Conservation (phyloP, 352 stramenopile species). For the Achlya hypogyna region DNA sequence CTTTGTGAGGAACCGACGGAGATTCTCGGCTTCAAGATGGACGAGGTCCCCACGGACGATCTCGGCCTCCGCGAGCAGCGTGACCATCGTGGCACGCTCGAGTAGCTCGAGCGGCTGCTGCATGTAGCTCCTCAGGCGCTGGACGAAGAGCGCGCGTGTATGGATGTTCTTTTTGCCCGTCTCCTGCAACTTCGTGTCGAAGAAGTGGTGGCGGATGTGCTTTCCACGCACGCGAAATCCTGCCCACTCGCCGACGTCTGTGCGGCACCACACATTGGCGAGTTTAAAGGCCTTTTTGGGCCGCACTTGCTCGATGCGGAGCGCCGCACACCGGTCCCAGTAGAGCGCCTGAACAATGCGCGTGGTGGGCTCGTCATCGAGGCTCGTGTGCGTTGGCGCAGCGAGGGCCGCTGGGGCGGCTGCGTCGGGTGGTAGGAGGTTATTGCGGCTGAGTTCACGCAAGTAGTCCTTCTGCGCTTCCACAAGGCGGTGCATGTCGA, state of each 20-base stretch:
- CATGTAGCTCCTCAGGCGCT: slow-evolving; percentile 42
- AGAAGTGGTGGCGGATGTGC: slow-evolving; percentile 56
- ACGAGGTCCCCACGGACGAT: slow-evolving; percentile 53
- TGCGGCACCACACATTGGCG: slow-evolving; percentile 53
- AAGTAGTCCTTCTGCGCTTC: slow-evolving; percentile 9
- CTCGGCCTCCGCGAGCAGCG: slow-evolving; percentile 44
- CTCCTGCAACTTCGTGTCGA: slow-evolving; percentile 45
- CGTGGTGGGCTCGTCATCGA: not conserved
- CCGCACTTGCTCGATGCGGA: slow-evolving; percentile 49
- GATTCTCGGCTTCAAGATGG: slow-evolving; percentile 52
- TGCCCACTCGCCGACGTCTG: slow-evolving; percentile 62
- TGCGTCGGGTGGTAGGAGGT: not conserved
- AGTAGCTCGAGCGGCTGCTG: slow-evolving; percentile 53
- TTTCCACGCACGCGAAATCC: slow-evolving; percentile 47
- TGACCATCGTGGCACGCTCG: slow-evolving; percentile 32
- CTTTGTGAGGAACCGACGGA: slow-evolving; percentile 40
- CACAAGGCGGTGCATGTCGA: slow-evolving; percentile 7
- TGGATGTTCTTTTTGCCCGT: slow-evolving; percentile 46
- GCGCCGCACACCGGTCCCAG: slow-evolving; percentile 67
- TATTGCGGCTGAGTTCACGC: slow-evolving; percentile 15
- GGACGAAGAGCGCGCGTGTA: slow-evolving; percentile 35
- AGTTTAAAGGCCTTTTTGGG: slow-evolving; percentile 37
- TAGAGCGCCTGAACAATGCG: slow-evolving; percentile 62
- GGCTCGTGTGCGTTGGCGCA: not conserved
- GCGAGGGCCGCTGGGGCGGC: not conserved